Evolutionary conservation across 495 filamentous ascomycete genomes (phyloP), one percentile per base, ranked within the genome.

Genomic region (Jackrogersella minutella): DNA sequence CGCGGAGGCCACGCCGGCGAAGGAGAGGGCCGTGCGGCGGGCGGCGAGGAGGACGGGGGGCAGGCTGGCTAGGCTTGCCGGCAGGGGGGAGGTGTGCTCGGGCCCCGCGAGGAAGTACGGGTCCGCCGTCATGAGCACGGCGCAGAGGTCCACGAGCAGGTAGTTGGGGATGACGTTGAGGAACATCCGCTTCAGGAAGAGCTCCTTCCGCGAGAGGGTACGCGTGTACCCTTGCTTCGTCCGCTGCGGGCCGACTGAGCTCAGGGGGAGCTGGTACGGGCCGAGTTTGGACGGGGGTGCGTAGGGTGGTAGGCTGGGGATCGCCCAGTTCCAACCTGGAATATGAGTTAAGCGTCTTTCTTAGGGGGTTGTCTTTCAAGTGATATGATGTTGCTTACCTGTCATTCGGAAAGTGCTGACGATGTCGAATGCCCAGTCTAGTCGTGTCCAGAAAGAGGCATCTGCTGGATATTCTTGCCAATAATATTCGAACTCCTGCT

Each of bases 401-500:
- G 87, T 83, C 0, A 91, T 88, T 24, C 91, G 81, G 69, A 93
- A 87, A 62, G 88, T 90, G 61, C 82, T 82, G 37, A 88, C 76
- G 14, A 95, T 74, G 50, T 92, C 90, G 10, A 85, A 73, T 9
- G 84, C 82, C 92, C 92, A 97, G 56, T 86, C 83, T 13, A 96
- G 68, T 1, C 93, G 87, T 60, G 87, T 82, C 10, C 70, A 58
- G 44, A 93, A 81, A 2, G 79, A 74, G 0, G 76, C 78, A 0
- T 74, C 62, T 13, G 77, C 58, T 4, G 93, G 93, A 69, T 89
- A 95, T 1, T 86, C 66, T 69, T 96, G 88, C 92, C 91, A 96
- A 74, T 80, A 80, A 57, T 85, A 82, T 43, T 85, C 84, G 28
- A 73, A 72, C 21, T 74, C 71, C 5, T 70, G 65, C 17, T 68